These are phyloP conservation scores for Russula olivacea DNA, from an alignment of 768 basidiomycete species.

Conservation along the genomic window DNA sequence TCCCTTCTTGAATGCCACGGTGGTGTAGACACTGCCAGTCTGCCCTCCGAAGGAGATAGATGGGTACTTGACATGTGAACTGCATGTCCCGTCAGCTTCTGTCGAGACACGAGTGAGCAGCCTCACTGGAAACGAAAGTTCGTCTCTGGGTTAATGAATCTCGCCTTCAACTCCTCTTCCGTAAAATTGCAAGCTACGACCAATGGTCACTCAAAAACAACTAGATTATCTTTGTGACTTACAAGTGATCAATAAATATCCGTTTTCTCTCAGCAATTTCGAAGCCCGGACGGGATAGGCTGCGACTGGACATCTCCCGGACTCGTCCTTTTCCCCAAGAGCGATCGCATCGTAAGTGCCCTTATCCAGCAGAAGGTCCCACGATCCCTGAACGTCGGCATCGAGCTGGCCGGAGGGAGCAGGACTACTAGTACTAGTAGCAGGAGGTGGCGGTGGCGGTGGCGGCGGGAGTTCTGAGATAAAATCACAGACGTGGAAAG, in stretches of 20 bases:
- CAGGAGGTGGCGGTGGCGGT: neutral
- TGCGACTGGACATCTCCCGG: slow-evolving; percentile 48
- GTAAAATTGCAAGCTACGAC: slow-evolving; percentile 71
- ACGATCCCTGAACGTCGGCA: slow-evolving; percentile 33
- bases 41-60: slow-evolving; percentile 73
- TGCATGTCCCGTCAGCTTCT: slow-evolving; percentile 29
- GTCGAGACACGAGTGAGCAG: slow-evolving; percentile 8
- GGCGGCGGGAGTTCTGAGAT: slow-evolving; percentile 44
- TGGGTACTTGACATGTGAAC: slow-evolving; percentile 69
- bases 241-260: slow-evolving; percentile 78
- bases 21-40: slow-evolving; percentile 63
- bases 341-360: slow-evolving; percentile 89
- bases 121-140: slow-evolving; percentile 61
- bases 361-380: slow-evolving; percentile 80
- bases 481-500: slow-evolving; percentile 61
- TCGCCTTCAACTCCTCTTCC: slow-evolving; percentile 58
- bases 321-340: slow-evolving; percentile 52
- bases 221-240: slow-evolving; percentile 28
- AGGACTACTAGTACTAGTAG: slow-evolving; percentile 15
- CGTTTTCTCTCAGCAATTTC: slow-evolving; percentile 56
- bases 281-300: slow-evolving; percentile 55
- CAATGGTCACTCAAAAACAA: neutral
- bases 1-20: slow-evolving; percentile 61
- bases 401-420: slow-evolving; percentile 23
- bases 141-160: slow-evolving; percentile 44